Evolutionary conservation across 2,329 filamentous ascomycete species (phyloP), one percentile per base, ranked within the genome.

Genomic region (Colletotrichum sublineola): DNA sequence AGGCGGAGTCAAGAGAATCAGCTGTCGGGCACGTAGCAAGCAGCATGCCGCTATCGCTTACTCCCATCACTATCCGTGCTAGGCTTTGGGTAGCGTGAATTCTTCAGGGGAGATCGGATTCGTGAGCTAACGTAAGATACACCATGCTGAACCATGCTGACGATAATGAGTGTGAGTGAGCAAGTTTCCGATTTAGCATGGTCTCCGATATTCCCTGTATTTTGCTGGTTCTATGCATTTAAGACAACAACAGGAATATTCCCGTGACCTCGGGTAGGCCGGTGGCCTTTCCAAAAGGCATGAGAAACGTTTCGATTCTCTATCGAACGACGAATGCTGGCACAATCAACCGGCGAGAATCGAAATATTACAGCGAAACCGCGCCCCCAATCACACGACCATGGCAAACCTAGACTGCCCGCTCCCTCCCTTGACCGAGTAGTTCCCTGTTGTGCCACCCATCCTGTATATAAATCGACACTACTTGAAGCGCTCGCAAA

Each of bases 361-460:
- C 40, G 36, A 50, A 18, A 36, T 50, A 38, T 11, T 3, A 29
- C 18, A 33, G 38, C 36, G 42, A 33, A 42, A 65, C 56, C 55
- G 31, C 24, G 24, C 12, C 24, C 9, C 33, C 7, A 6, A 36
- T 44, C n/a, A 18, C 52, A 65, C 48, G 11, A 56, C 29, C n/a
- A 38, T n/a, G 31, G 31, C 29, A 4, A 6, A 8, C 31, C 52
- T 61, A 46, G 6, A 33, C 29, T 53, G n/a, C 18, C 15, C 18
- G 40, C 46, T 5, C 40, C 12, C 55, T 38, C 55, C 56, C 18
- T 71, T 56, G 55, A 31, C 44, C 44, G 44, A 46, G 20, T 24
- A 55, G 52, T 56, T n/a, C 48, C 40, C 29, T 48, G 29, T 46
- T 53, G 71, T 73, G 50, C 62, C 29, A 73, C 71, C 62, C 68